Base-by-base conservation (phyloP, 176 grass and related monocot species). In the maize (Zea mays) region DNA sequence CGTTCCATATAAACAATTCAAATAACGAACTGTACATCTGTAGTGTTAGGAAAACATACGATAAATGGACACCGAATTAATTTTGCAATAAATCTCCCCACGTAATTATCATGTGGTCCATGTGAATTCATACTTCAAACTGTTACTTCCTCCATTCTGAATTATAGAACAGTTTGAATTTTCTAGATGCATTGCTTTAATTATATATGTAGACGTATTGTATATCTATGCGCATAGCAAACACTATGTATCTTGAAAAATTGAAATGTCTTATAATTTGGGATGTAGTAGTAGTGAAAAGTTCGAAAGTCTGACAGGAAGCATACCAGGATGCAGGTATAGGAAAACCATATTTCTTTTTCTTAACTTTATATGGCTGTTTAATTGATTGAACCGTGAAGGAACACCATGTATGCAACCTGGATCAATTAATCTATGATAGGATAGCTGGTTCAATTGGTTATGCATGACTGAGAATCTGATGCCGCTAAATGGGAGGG, bases 371-470 rank as follows among this genome's bases (percentile, higher is more conserved):
- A 14, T 16, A 19, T 2, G 19, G 6, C 1, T 80, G 34, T 61
- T 48, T 80, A 42, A 44, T 52, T 63, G 35, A 12, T 73, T 64
- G n/a, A 73, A 81, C n/a, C 35, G 16, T 33, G 17, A 63, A 81
- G n/a, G 34, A 73, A 73, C n/a, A 34, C 41, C 1, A 1, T 27
- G 71, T 50, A 34, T 41, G 8, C 17, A 81, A n/a, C n/a, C 11
- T 7, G 36, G 64, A 73, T 64, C 46, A 54, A 63, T 12, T n/a
- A 13, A 64, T 54, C 36, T 73, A 63, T 12, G 65, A 73, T 50
- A 63, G 14, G 44, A 42, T 43, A 72, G 65, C 56, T 69, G 13
- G 36, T 43, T 63, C 10, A 64, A 10, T 54, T 77, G n/a, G 14
- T 36, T 36, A 39, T 20, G 46, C 27, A 71, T 42, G 21, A 75